phyloP scores from a whole-genome alignment of 164 flowering plant species.

The Kalanchoe fedtschenkoi region DNA sequence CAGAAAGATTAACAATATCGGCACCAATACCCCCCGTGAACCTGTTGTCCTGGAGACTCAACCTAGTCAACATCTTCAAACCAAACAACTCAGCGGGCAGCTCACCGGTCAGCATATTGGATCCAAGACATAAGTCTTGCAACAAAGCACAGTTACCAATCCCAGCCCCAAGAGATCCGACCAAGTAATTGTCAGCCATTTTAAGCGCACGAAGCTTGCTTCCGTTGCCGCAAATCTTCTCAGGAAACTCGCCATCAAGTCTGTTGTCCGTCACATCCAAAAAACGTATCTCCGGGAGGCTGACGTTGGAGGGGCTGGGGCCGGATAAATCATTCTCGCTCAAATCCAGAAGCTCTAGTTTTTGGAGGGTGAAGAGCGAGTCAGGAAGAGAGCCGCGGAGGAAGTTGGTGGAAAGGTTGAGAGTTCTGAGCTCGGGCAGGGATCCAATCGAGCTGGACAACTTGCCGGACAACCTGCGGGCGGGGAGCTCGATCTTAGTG shows the following conservation, averaged over 20 bases:
- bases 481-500: not conserved
- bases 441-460: not conserved
- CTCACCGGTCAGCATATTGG: not conserved
- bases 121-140: not conserved
- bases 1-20: not conserved
- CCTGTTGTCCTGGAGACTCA: constrained; percentile 1
- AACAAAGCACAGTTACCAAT: not conserved
- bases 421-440: not conserved
- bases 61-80: not conserved
- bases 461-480: not conserved
- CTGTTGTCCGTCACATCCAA: not conserved
- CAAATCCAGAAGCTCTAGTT: not conserved
- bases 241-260: not conserved
- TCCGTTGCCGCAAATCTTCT: not conserved
- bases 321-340: not conserved
- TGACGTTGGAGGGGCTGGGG: not conserved
- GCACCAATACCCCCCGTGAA: not conserved
- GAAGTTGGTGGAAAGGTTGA: not conserved
- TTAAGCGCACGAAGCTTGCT: not conserved
- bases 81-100: constrained; percentile 1
- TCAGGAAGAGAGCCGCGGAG: not conserved
- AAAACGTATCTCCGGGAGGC: not conserved
- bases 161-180: not conserved
- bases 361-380: not conserved
- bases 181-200: not conserved